These are phyloP conservation scores for Sporodiniella umbellata DNA, from an alignment of 371 early-diverging fungal genomes.

Conservation along the genomic window DNA sequence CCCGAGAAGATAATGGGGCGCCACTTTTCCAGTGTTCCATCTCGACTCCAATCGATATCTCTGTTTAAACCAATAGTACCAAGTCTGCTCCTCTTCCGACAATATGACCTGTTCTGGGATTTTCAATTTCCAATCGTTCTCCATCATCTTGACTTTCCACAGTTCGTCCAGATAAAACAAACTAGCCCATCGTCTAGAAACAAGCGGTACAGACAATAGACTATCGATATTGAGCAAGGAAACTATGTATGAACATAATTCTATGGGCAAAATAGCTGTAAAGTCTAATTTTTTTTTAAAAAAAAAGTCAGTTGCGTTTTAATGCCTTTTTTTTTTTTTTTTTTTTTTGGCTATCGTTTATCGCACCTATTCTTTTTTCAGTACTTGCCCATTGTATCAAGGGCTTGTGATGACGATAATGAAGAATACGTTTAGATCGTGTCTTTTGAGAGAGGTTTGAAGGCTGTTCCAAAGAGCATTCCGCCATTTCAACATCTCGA, in stretches of 20 bases:
- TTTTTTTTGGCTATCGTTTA: neutral
- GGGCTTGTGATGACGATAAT: constrained; percentile 11
- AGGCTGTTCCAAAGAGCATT: constrained; percentile 1
- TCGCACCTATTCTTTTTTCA: constrained; percentile 9
- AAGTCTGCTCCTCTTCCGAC: constrained; percentile 19
- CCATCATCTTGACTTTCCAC: constrained; percentile 15
- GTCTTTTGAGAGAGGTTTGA: neutral
- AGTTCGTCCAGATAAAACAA: constrained; percentile 21
- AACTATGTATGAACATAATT: constrained; percentile 24
- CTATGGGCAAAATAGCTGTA: constrained; percentile 18
- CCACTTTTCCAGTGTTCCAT: constrained; percentile 36
- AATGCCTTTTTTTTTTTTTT: neutral
- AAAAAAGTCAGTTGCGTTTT: neutral
- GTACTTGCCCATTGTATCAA: neutral
- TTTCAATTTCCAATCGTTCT: constrained; percentile 16
- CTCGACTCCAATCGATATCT: constrained; percentile 23
- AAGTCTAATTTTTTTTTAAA: constrained; percentile 8
- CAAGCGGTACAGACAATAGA: constrained; percentile 14
- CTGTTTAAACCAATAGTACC: constrained; percentile 32
- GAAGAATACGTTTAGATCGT: constrained; percentile 9
- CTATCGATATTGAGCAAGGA: constrained; percentile 23
- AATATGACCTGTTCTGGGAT: constrained; percentile 7
- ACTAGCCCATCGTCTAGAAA: constrained; percentile 14
- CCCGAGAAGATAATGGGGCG: constrained; percentile 50
- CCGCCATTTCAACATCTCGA: constrained; percentile 12